phyloP scores from a whole-genome alignment of 192 early-diverging fungal species.

The Backusella sp. region DNA sequence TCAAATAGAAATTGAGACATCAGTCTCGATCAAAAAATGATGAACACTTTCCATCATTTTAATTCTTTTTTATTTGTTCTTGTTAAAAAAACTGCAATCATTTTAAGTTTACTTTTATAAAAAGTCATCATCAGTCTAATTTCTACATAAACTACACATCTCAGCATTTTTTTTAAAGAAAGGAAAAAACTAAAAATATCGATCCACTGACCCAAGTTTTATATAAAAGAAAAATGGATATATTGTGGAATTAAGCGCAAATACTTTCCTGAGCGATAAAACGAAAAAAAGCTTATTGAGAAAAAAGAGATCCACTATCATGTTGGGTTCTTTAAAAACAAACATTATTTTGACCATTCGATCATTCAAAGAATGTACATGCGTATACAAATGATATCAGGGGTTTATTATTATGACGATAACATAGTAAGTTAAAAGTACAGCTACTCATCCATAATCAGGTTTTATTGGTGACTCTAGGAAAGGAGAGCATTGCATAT shows the following conservation, averaged over 20 bases:
- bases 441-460: not conserved
- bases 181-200: not conserved
- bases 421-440: not conserved
- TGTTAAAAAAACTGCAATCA: not conserved
- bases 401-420: not conserved
- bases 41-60: not conserved
- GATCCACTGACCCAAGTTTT: not conserved
- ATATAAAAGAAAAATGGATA: not conserved
- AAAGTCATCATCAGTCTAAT: conserved; percentile 6
- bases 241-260: not conserved
- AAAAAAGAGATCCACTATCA: not conserved
- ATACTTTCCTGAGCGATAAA: not conserved
- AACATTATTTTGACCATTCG: not conserved
- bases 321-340: not conserved
- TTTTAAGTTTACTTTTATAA: not conserved
- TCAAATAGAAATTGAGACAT: not conserved
- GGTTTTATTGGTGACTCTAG: conserved; percentile 5
- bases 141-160: not conserved
- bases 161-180: not conserved
- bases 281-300: not conserved
- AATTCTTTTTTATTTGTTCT: not conserved
- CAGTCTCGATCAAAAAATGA: not conserved
- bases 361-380: conserved; percentile 6
- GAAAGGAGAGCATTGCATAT: conserved; percentile 1
- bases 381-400: not conserved